Conservation (phyloP, 768 basidiomycete species). For the Clitopilus passeckerianus region DNA sequence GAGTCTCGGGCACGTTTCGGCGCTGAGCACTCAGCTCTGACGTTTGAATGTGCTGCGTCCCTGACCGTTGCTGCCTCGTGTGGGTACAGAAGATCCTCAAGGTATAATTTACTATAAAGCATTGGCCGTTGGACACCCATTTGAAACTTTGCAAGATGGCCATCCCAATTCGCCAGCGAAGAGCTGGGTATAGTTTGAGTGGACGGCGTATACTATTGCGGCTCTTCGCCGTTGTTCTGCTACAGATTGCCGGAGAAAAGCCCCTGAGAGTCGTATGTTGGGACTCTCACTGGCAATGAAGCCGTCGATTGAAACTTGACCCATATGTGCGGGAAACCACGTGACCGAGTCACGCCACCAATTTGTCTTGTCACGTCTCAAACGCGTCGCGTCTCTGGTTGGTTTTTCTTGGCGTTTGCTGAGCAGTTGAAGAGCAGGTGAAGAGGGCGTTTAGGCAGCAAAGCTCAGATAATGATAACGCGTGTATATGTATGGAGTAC, state of each 20-base stretch:
- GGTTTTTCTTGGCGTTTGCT: no score
- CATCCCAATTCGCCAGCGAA: conserved; percentile 14
- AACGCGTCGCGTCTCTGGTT: not conserved
- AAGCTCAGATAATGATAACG: no score
- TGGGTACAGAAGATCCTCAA: no score
- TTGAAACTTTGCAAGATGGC: not conserved
- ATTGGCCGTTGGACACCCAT: no score
- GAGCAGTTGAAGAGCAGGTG: no score
- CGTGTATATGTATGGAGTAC: no score
- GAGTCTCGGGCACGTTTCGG: no score
- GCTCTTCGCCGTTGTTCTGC: not conserved
- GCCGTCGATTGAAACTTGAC: not conserved
- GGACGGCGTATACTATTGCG: not conserved
- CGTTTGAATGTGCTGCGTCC: no score
- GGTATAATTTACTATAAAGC: no score
- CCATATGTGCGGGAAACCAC: not conserved
- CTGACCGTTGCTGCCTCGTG: no score
- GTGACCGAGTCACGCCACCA: not conserved
- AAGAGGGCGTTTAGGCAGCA: no score
- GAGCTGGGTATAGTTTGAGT: conserved; percentile 9
- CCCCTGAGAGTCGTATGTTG: not conserved
- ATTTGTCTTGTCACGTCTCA: not conserved
- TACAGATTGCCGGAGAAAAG: not conserved
- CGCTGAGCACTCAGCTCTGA: no score
- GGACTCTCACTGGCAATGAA: not conserved